Evolutionary conservation across 345 rosid genomes (phyloP).

Genomic region (Gossypium raimondii): DNA sequence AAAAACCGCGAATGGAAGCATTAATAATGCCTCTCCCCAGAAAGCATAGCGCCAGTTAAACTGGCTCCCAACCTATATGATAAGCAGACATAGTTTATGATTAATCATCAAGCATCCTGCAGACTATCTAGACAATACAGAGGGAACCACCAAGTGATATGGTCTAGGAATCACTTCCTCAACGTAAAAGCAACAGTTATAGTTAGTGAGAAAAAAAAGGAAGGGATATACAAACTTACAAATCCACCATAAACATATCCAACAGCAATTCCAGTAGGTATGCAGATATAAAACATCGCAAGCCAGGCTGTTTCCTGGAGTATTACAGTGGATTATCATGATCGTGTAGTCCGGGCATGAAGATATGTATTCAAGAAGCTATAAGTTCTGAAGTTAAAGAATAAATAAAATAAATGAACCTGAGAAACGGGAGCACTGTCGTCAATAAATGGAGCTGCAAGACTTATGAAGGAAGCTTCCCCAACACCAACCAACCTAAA

Average conservation of each 20-base stretch:
- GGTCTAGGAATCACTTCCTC: background rate
- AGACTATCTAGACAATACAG: background rate
- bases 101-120: background rate
- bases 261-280: constrained; percentile 82
- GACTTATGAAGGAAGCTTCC: constrained; percentile 96
- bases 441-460: constrained; percentile 94
- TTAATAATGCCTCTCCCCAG: constrained; percentile 73
- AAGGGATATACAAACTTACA: constrained; percentile 39
- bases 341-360: background rate
- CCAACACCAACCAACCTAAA: constrained; percentile 96
- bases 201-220: background rate
- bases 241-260: constrained; percentile 93
- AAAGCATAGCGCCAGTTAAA: constrained; percentile 79
- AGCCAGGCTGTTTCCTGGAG: constrained; percentile 91
- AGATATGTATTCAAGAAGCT: background rate
- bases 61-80: constrained; percentile 58
- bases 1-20: constrained; percentile 73
- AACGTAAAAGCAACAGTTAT: background rate
- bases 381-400: constrained; percentile 1
- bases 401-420: constrained; percentile 34
- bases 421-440: constrained; percentile 76
- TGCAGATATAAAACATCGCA: constrained; percentile 91
- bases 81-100: constrained; percentile 6
- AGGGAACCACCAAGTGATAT: background rate
- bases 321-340: constrained; percentile 1